Evolutionary conservation across 139 green algal species (phyloP), one percentile per base, ranked within the genome.

Genomic region (Pycnococcus provasolii): DNA sequence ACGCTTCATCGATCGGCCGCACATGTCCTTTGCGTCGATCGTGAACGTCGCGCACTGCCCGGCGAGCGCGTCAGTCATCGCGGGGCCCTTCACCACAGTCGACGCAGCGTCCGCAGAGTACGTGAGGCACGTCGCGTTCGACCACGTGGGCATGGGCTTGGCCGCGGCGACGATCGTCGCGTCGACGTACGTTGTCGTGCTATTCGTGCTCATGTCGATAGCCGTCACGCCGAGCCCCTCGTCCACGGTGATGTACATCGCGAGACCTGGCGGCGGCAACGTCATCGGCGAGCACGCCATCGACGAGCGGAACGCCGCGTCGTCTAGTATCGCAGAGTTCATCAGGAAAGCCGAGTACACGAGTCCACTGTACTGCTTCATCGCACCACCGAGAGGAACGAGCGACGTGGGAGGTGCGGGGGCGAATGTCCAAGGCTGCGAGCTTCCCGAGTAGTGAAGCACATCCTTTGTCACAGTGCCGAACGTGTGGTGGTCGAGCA

Each of bases 11-110:
- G 26, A 45, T 3, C 13, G 37, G 60, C 68, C 68, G 40, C 60
- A 70, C 50, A 40, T 59, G 51, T 75, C 60, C 45, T 58, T 6
- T 3, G 60, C n/a, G 3, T n/a, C 45, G 53, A 75, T 68, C 40
- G 68, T 58, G 61, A 75, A 68, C 4, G 41, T 43, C 42, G 46
- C 40, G 44, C 68, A 75, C 68, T 75, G 44, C n/a, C 68, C 68
- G 8, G 68, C 68, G 2, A 75, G 13, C 7, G 41, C 62, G 37
- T 63, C 4, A 15, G 15, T 53, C 39, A 75, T 39, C 3, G 68
- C 60, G 5, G 44, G 42, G 51, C 68, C 68, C 3, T 13, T 41
- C 9, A 71, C 50, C 44, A 61, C 11, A 3, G 11, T 70, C 3
- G 48, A 46, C 3, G 42, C 58, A 66, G 50, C 53, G 6, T 71